Conservation (phyloP, 2,329 filamentous ascomycete genomes). For the Fusarium torulosum region DNA sequence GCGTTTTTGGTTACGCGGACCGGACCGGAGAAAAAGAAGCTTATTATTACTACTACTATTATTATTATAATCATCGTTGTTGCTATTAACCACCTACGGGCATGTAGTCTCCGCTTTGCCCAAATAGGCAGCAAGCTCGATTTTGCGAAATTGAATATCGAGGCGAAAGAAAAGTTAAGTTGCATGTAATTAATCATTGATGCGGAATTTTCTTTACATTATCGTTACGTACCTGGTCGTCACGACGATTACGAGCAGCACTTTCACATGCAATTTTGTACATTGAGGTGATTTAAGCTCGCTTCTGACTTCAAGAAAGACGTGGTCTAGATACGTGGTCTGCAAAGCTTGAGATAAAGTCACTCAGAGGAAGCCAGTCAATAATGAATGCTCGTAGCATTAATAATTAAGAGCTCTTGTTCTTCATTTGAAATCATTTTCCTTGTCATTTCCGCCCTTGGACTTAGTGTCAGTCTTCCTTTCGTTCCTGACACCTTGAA, state of each 20-base stretch:
- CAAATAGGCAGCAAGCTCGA: slow-evolving; percentile 30
- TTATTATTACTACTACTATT: slow-evolving; percentile 7
- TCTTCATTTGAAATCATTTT: background rate
- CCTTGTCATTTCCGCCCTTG: background rate
- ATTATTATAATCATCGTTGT: background rate
- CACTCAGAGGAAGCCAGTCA: too few species aligned
- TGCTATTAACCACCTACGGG: too few species aligned
- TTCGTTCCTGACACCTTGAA: background rate
- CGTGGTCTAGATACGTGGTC: too few species aligned
- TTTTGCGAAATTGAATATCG: slow-evolving; percentile 18
- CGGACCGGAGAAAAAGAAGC: slow-evolving; percentile 33
- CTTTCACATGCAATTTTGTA: too few species aligned
- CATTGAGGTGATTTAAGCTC: too few species aligned
- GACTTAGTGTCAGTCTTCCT: background rate
- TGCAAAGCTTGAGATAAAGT: too few species aligned
- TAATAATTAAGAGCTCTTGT: background rate
- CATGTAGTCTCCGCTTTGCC: slow-evolving; percentile 15
- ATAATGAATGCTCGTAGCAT: background rate
- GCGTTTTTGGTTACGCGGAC: slow-evolving; percentile 21
- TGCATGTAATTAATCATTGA: background rate
- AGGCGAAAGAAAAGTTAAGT: background rate
- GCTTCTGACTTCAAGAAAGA: too few species aligned
- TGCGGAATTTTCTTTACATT: background rate
- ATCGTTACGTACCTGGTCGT: background rate
- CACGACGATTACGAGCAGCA: too few species aligned